Evolutionary conservation across 495 filamentous ascomycete species (phyloP), one percentile per base, ranked within the genome.

Genomic region (Aspergillus campestris): DNA sequence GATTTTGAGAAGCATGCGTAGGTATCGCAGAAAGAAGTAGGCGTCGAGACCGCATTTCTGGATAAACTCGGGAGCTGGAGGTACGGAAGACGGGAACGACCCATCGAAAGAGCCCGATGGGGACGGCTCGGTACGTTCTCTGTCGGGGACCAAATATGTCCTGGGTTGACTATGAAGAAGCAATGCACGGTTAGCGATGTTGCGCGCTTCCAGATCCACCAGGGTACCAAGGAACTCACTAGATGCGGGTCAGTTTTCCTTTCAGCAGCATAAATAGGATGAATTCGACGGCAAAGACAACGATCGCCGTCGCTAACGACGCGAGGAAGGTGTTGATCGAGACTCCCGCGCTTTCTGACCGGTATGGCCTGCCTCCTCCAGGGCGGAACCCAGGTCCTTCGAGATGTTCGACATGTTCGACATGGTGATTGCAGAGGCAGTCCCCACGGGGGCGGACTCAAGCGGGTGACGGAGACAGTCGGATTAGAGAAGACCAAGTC

Each of bases 1-100:
- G 48, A 96, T 91, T 57, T 94, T 84, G 32, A 98, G 76, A 3
- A 98, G 78, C 61, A 94, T 92, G 44, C 91, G 87, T 11, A 98
- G 74, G 60, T 94, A 98, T 43, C 94, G 87, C 1, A 98, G 74
- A 67, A 97, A 98, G 65, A 98, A 94, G 70, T 96, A 98, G 55
- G 94, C 91, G 65, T 98, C 92, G 33, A 98, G 77, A 6, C 92
- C 92, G 62, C 88, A 95, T 65, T 95, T 95, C 33, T 87, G 82
- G 48, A 96, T 92, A 58, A 96, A 84, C 51, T 95, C 87, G n/a
- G n/a, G 84, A 73, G 63, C 89, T 83, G 38, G 78, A 75, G 44
- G 87, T 87, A 57, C 74, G 80, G 65, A 92, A 86, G 31, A 95
- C 75, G 24, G 82, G 74, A 18, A 64, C 62, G 33, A 90, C 60